Base-by-base conservation (phyloP, 2,329 filamentous ascomycete genomes). In the Rhynchosporium secalis region DNA sequence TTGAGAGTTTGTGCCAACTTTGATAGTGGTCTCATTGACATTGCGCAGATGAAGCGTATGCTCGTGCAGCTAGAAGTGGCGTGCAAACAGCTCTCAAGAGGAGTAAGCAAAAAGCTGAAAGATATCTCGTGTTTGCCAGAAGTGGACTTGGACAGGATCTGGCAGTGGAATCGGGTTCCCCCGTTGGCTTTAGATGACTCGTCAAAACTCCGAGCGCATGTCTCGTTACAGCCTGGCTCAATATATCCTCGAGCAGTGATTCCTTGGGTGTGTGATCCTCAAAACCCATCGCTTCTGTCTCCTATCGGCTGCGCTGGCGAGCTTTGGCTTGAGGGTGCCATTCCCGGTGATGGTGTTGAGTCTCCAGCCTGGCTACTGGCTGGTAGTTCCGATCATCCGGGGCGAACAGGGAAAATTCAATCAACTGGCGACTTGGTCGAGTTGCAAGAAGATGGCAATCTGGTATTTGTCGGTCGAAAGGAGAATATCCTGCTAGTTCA, bases 1-100 rank as follows among this genome's bases (percentile, higher is more conserved):
- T 77, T 81, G 60, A 70, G 76, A 61, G 73, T 79, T 10, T 76
- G 75, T 28, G 78, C 78, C 1, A 79, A 75, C 65, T 80, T 79
- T 43, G 78, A 80, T 48, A 74, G 66, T 58, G 73, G 68, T 26
- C 40, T 78, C n/a, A 69, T 79, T 26, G 66, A 72, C 40, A 61
- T 70, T 1, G 10, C 64, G 0, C 75, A 78, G 56, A 78, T 78
- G 76, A 62, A 76, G 54, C 67, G 73, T 13, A 72, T 77, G 6
- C 72, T 78, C 49, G 68, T 52, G 8, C 75, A 76, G 62, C 67
- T 79, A 13, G 73, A 76, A 29, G 20, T 54, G 38, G 38, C 58
- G 6, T 70, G 65, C 56, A 52, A 54, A 33, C 46, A 65, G 48
- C 58, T 71, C 43, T 63, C 46, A 2, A 73, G 69, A 9, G 69